A percentile compares a stretch with the other conserved stretches of the same genome.
These are phyloP conservation scores for Candida nonsorbophila DNA, from an alignment of 805 yeast genomes.

Conservation along the genomic window DNA sequence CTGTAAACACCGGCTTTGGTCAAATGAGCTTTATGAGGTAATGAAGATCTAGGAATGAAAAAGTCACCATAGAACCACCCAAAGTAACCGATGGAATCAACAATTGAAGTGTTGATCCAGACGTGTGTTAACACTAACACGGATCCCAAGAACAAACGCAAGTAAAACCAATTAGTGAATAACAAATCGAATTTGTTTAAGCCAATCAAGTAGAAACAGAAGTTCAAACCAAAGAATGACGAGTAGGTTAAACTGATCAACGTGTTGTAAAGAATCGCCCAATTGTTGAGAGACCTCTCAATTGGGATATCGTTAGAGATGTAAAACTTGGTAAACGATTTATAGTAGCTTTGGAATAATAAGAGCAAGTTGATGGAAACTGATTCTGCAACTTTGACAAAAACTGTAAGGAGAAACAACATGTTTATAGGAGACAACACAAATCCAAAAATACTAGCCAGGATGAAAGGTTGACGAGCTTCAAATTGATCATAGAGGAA, in stretches of 20 bases:
- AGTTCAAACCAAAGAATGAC: slow-evolving; percentile 41
- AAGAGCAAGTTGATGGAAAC: slow-evolving; percentile 47
- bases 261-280: slow-evolving; percentile 61
- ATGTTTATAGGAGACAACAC: slow-evolving; percentile 17
- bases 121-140: slow-evolving; percentile 54
- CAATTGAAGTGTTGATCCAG: slow-evolving; percentile 66
- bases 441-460: neutral
- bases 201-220: slow-evolving; percentile 16
- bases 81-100: slow-evolving; percentile 68
- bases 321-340: slow-evolving; percentile 60
- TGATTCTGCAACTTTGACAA: slow-evolving; percentile 47
- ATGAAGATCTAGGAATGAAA: slow-evolving; percentile 52
- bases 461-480: neutral
- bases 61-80: slow-evolving; percentile 93
- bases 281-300: slow-evolving; percentile 62
- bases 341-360: slow-evolving; percentile 52
- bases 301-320: slow-evolving; percentile 61
- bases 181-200: slow-evolving; percentile 12
- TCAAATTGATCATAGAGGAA: slow-evolving; percentile 5
- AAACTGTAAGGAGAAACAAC: slow-evolving; percentile 36
- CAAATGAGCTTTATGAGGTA: slow-evolving; percentile 40
- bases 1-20: slow-evolving; percentile 79
- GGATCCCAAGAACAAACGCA: slow-evolving; percentile 55
- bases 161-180: slow-evolving; percentile 35
- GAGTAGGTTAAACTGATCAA: slow-evolving; percentile 50